phyloP scores from a whole-genome alignment of 805 yeast species.

The Pichia heedii region DNA sequence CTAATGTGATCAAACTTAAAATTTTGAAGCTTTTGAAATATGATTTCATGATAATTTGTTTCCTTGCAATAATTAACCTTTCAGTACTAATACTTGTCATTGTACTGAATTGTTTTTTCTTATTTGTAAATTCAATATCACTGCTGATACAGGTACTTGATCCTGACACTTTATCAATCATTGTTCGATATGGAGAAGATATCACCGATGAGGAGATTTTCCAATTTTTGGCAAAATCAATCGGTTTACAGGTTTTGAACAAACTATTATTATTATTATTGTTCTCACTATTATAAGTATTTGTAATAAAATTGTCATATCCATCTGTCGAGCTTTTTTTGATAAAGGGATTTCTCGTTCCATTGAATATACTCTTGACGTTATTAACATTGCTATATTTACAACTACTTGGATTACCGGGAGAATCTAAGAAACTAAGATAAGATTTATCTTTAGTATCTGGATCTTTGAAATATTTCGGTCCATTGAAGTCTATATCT shows the following conservation, averaged over 20 bases:
- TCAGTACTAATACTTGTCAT: not conserved
- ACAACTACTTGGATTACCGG: not conserved
- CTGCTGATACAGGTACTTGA: not conserved
- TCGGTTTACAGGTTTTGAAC: not conserved
- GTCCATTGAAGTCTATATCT: not conserved
- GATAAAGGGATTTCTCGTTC: not conserved
- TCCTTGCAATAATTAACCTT: slow-evolving; percentile 4
- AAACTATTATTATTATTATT: not conserved
- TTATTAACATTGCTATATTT: not conserved
- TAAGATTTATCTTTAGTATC: not conserved
- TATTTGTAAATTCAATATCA: not conserved
- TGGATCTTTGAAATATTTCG: not conserved
- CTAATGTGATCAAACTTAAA: slow-evolving; percentile 15
- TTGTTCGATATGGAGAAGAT: not conserved
- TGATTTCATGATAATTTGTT: slow-evolving; percentile 10
- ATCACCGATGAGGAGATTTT: not conserved
- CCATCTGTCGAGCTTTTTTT: no score
- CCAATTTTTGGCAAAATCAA: not conserved
- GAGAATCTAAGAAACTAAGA: no score
- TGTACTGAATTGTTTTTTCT: not conserved
- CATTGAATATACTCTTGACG: not conserved
- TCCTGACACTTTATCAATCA: not conserved
- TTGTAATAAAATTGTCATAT: no score
- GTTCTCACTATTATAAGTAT: no score
- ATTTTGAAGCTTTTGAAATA: slow-evolving; percentile 18